phyloP scores from a whole-genome alignment of 495 filamentous ascomycete genomes.

The Penicillium arizonense region DNA sequence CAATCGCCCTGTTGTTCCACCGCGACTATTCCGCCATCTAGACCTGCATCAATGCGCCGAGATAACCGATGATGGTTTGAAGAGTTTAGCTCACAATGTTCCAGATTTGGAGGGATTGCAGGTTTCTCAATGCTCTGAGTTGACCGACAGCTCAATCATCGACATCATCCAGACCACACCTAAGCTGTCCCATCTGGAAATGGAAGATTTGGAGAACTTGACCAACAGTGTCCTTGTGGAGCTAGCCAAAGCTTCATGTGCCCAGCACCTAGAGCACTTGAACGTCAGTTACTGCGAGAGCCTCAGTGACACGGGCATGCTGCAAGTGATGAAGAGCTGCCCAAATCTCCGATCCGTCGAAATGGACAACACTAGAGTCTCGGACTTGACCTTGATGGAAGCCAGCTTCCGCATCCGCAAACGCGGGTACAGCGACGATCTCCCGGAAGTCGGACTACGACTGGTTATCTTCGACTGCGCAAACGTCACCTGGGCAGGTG shows the following conservation, averaged over 20 bases:
- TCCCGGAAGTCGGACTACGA: conserved; percentile 62
- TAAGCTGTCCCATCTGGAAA: conserved; percentile 77
- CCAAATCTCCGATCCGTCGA: conserved; percentile 65
- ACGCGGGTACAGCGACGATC: conserved; percentile 54
- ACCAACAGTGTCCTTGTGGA: conserved; percentile 71
- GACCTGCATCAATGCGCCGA: conserved; percentile 76
- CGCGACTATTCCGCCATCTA: conserved; percentile 78
- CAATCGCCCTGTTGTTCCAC: conserved; percentile 69
- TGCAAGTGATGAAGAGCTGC: conserved; percentile 77
- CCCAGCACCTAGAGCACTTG: conserved; percentile 68
- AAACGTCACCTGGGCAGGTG: conserved; percentile 88
- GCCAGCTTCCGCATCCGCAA: conserved; percentile 72
- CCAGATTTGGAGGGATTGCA: conserved; percentile 81
- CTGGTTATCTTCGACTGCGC: conserved; percentile 90
- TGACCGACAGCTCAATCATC: conserved; percentile 73
- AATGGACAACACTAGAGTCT: conserved; percentile 92
- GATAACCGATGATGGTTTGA: conserved; percentile 69
- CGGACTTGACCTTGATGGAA: conserved; percentile 84
- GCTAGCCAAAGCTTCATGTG: conserved; percentile 73
- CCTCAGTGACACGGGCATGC: conserved; percentile 80
- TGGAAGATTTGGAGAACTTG: conserved; percentile 79
- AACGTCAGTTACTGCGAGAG: conserved; percentile 87
- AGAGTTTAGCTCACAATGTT: conserved; percentile 66
- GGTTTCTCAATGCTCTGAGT: conserved; percentile 64
- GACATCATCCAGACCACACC: conserved; percentile 73